These are phyloP conservation scores for Calendula officinalis DNA, from an alignment of 129 eudicot genomes.

Conservation along the genomic window DNA sequence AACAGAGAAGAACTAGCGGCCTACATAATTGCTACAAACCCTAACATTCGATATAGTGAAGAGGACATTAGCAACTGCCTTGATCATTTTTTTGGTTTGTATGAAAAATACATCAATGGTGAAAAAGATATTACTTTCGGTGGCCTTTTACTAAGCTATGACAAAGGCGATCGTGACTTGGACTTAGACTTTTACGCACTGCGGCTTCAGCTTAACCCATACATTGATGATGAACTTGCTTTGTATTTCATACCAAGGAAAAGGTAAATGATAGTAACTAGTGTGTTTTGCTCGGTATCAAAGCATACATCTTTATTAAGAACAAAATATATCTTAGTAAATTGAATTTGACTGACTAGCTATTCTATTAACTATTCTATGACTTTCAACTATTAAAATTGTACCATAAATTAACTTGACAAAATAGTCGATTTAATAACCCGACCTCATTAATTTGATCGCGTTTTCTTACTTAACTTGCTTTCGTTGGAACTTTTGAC, in stretches of 20 bases:
- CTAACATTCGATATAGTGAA: neutral
- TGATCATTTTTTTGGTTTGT: too few relatives aligned
- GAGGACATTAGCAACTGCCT: neutral
- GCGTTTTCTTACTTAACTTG: too few relatives aligned
- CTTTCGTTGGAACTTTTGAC: too few relatives aligned
- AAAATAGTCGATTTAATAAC: too few relatives aligned
- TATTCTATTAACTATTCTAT: too few relatives aligned
- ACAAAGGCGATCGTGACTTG: neutral
- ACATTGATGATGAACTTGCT: neutral
- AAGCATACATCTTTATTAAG: too few relatives aligned
- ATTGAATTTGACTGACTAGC: too few relatives aligned
- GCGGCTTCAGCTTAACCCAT: neutral
- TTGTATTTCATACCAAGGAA: neutral
- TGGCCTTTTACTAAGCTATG: neutral
- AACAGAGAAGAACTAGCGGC: neutral
- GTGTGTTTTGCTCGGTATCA: neutral
- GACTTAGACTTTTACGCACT: neutral
- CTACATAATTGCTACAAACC: neutral
- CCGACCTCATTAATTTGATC: too few relatives aligned
- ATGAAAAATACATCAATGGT: too few relatives aligned
- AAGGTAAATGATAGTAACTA: constrained; percentile 1
- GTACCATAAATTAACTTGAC: too few relatives aligned
- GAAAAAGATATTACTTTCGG: neutral
- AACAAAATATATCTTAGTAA: too few relatives aligned
- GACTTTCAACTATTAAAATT: too few relatives aligned